Percentiles rank a stretch among this genome's conserved stretches.
These are phyloP conservation scores for Pyrenophora teres DNA, from an alignment of 2,329 filamentous ascomycete genomes.

Conservation along the genomic window DNA sequence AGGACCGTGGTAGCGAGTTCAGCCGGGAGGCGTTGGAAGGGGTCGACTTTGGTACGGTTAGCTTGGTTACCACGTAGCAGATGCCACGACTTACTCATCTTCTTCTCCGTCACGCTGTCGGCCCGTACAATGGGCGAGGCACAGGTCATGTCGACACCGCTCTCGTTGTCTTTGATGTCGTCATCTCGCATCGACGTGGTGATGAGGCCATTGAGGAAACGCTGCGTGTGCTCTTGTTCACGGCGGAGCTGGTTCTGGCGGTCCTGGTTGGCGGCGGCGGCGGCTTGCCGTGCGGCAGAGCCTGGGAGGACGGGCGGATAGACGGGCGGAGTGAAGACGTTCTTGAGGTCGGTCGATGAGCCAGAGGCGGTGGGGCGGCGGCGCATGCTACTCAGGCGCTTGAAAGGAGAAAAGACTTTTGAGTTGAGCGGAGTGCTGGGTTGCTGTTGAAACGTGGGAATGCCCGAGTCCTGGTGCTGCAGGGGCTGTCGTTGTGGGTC, in stretches of 20 bases:
- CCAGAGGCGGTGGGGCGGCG: constrained; percentile 38
- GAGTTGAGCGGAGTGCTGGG: constrained; percentile 14
- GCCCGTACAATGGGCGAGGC: constrained; percentile 39
- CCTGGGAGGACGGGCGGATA: constrained; percentile 28
- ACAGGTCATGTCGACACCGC: constrained; percentile 46
- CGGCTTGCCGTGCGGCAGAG: constrained; percentile 42
- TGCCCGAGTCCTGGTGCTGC: constrained; percentile 43
- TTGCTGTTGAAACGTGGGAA: constrained; percentile 24
- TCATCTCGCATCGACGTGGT: constrained; percentile 19
- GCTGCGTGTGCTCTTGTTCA: constrained; percentile 41
- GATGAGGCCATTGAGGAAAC: constrained; percentile 38
- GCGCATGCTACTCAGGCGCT: constrained; percentile 40
- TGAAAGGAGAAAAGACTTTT: constrained; percentile 33
- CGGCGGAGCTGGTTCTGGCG: constrained; percentile 34
- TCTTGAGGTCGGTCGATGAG: constrained; percentile 27
- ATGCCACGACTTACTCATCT: constrained; percentile 37
- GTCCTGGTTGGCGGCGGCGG: constrained; percentile 44
- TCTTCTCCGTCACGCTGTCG: constrained; percentile 42
- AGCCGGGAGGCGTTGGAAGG: constrained; percentile 59
- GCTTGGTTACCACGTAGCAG: background rate
- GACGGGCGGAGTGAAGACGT: constrained; percentile 24
- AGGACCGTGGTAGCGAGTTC: constrained; percentile 65
- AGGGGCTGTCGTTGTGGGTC: constrained; percentile 33
- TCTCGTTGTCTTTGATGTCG: constrained; percentile 46
- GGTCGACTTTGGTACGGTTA: constrained; percentile 51